phyloP scores from a whole-genome alignment of 2,329 filamentous ascomycete species.

The Fusarium staphyleae region DNA sequence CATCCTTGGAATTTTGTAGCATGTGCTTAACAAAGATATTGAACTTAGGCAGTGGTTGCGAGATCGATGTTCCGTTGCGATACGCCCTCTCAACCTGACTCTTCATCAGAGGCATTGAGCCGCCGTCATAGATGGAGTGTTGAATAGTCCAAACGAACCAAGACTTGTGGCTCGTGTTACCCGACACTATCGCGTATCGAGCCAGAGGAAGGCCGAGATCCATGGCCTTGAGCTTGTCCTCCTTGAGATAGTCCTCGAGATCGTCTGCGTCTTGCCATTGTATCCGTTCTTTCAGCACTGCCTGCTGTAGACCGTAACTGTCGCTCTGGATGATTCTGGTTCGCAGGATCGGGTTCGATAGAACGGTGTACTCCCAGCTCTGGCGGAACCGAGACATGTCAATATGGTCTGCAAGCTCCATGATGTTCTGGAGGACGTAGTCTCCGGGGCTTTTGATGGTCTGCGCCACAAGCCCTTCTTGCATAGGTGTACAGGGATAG shows the following conservation, averaged over 20 bases:
- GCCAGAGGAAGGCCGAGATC: conserved; percentile 2
- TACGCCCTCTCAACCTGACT: not conserved
- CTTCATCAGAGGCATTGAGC: conserved; percentile 52
- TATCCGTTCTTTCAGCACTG: not conserved
- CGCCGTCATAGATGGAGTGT: conserved; percentile 60
- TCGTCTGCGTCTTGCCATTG: not conserved
- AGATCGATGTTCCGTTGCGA: not conserved
- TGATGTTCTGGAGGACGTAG: conserved; percentile 3
- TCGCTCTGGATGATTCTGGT: conserved; percentile 12
- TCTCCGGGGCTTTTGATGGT: conserved; percentile 5
- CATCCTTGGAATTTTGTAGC: not conserved
- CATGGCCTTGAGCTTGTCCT: not conserved
- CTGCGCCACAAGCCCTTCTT: conserved; percentile 7
- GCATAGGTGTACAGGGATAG: conserved; percentile 13
- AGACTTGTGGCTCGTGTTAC: not conserved
- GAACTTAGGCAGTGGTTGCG: not conserved
- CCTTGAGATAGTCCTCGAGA: conserved; percentile 1
- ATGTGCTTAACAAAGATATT: conserved; percentile 10
- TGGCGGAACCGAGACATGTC: not conserved
- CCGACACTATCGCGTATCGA: conserved; percentile 1
- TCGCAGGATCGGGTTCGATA: not conserved
- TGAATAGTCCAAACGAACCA: conserved; percentile 32
- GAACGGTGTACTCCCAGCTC: not conserved
- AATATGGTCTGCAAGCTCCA: not conserved
- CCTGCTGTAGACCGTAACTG: not conserved